Conservation (phyloP, 306 rosid species). For the Crotalaria pallida region DNA sequence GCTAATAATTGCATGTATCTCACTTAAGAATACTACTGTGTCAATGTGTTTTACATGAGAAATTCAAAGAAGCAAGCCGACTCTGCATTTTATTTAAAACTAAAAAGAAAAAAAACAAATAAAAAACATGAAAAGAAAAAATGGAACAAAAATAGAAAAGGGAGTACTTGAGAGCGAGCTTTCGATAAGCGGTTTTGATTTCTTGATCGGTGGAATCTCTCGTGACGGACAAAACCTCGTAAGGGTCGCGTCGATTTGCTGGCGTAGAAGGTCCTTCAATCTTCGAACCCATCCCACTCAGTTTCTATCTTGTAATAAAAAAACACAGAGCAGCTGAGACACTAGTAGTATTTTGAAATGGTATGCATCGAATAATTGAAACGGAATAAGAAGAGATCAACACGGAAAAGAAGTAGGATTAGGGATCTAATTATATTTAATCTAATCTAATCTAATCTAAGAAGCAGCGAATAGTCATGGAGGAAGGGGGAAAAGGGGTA, state of each 20-base stretch:
- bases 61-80: too few species aligned
- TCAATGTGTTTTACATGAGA: too few species aligned
- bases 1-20: neutral
- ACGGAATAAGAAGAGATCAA: slow-evolving; percentile 12
- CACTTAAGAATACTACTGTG: neutral
- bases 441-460: slow-evolving; percentile 35
- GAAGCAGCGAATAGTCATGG: neutral
- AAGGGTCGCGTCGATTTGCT: slow-evolving; percentile 81
- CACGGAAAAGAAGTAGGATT: slow-evolving; percentile 19
- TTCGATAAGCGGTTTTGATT: slow-evolving; percentile 87
- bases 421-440: slow-evolving; percentile 44
- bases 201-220: slow-evolving; percentile 85
- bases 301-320: too few species aligned
- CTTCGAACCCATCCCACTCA: slow-evolving; percentile 61
- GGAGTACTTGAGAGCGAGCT: slow-evolving; percentile 88
- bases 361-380: slow-evolving; percentile 17
- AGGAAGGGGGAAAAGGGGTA: neutral
- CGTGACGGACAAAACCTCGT: slow-evolving; percentile 73
- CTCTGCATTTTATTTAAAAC: too few species aligned
- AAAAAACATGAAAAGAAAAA: neutral
- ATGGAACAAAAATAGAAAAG: too few species aligned
- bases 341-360: slow-evolving; percentile 13
- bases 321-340: slow-evolving; percentile 7
- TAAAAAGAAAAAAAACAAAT: neutral
- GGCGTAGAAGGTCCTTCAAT: slow-evolving; percentile 83